phyloP scores from a whole-genome alignment of 306 rosid species.

The Carpinus viminea region DNA sequence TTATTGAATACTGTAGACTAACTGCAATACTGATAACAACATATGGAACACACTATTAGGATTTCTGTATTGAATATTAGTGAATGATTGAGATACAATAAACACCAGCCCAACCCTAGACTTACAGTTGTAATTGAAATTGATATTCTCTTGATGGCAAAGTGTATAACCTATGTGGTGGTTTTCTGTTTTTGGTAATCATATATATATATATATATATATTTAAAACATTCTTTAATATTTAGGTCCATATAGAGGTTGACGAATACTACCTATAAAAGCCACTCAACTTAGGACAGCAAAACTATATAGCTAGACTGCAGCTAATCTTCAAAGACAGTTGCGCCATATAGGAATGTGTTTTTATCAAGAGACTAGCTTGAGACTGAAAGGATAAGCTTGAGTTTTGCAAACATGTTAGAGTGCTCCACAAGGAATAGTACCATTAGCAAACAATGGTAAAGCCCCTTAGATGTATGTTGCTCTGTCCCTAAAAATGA shows the following conservation, averaged over 20 bases:
- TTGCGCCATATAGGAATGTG: background rate
- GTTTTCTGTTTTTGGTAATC: background rate
- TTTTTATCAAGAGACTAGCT: background rate
- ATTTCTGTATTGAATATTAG: background rate
- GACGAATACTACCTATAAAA: too few relatives aligned
- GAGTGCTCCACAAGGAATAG: background rate
- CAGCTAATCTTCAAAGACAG: too few relatives aligned
- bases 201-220: too few relatives aligned
- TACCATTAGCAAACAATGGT: too few relatives aligned
- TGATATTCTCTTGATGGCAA: background rate
- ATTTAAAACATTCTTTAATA: too few relatives aligned
- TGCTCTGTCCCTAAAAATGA: too few relatives aligned
- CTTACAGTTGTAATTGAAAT: background rate
- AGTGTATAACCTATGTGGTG: background rate
- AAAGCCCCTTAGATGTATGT: too few relatives aligned
- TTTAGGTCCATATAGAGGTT: background rate
- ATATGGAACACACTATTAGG: background rate
- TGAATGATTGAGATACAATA: background rate
- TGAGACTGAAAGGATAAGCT: slow-evolving; percentile 11
- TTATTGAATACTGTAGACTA: slow-evolving; percentile 9
- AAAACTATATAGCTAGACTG: too few relatives aligned
- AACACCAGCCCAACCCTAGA: background rate
- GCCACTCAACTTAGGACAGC: too few relatives aligned
- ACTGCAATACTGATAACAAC: slow-evolving; percentile 11
- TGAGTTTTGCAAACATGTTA: slow-evolving; percentile 7